phyloP scores from a whole-genome alignment of 306 rosid genomes.

The Nissolia schottii region DNA sequence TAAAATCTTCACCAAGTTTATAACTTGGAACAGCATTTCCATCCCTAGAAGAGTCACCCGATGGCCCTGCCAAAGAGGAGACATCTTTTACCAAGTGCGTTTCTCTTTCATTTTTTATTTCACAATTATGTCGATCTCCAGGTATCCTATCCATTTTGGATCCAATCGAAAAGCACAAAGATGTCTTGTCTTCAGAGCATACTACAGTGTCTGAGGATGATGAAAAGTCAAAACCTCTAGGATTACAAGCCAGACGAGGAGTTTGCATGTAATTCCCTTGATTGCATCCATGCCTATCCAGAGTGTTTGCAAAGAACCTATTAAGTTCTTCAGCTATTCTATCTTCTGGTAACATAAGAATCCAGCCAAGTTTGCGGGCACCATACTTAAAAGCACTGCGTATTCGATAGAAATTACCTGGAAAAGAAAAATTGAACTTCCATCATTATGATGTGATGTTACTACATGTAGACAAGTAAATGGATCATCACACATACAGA shows the following conservation, averaged over 20 bases:
- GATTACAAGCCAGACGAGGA: constrained; percentile 2
- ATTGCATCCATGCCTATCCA: constrained; percentile 58
- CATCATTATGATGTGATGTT: constrained; percentile 1
- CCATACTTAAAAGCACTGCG: constrained; percentile 87
- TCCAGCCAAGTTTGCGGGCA: constrained; percentile 79
- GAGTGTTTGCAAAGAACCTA: constrained; percentile 58
- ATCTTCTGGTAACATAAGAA: constrained; percentile 59
- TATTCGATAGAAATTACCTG: constrained; percentile 81
- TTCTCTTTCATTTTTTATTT: constrained; percentile 25
- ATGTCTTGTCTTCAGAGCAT: constrained; percentile 23
- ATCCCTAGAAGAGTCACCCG: constrained; percentile 6
- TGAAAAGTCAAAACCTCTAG: constrained; percentile 13
- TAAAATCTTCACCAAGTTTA: constrained; percentile 23
- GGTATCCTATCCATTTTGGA: constrained; percentile 16
- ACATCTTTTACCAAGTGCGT: constrained; percentile 20
- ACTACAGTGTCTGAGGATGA: not conserved
- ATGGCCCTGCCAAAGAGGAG: constrained; percentile 20
- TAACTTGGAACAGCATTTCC: constrained; percentile 23
- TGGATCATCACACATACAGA: not conserved
- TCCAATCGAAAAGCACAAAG: constrained; percentile 24
- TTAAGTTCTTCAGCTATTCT: constrained; percentile 59
- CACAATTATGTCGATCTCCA: constrained; percentile 30
- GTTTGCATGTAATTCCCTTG: constrained; percentile 32
- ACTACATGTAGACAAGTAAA: not conserved
- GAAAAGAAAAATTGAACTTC: constrained; percentile 28